phyloP scores from a whole-genome alignment of 176 grass and related monocot species.

The Lolium multiflorum region DNA sequence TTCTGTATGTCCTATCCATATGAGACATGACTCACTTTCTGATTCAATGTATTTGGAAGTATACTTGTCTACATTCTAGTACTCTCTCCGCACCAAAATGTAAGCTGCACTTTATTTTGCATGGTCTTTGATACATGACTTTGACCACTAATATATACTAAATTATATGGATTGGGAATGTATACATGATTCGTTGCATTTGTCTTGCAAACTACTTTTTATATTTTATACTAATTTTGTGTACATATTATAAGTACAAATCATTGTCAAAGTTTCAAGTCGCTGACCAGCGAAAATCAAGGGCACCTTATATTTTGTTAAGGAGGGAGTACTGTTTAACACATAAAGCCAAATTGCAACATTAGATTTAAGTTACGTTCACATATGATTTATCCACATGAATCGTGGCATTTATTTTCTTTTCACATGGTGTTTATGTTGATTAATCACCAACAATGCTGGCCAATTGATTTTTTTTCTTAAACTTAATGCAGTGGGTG shows the following conservation, averaged over 20 bases:
- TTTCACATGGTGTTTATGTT: constrained; percentile 7
- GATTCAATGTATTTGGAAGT: constrained; percentile 6
- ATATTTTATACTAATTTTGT: no score
- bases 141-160: no score
- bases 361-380: not conserved
- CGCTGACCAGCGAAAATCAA: no score
- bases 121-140: no score
- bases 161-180: no score
- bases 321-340: not conserved
- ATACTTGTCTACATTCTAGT: not conserved
- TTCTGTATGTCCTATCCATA: constrained; percentile 22
- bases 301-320: no score
- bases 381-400: constrained; percentile 26
- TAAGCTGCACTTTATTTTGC: no score
- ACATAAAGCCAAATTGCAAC: not conserved
- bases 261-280: no score
- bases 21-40: not conserved
- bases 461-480: constrained; percentile 25
- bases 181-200: no score
- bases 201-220: no score
- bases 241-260: no score
- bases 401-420: not conserved
- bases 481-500: constrained; percentile 83
- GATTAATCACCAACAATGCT: constrained; percentile 13
- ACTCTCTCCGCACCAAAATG: no score